A percentile compares a stretch with the other conserved stretches of the same genome.
Evolutionary conservation across 208 protist genomes (phyloP).

Genomic region (Acanthamoeba culbertsoni): DNA sequence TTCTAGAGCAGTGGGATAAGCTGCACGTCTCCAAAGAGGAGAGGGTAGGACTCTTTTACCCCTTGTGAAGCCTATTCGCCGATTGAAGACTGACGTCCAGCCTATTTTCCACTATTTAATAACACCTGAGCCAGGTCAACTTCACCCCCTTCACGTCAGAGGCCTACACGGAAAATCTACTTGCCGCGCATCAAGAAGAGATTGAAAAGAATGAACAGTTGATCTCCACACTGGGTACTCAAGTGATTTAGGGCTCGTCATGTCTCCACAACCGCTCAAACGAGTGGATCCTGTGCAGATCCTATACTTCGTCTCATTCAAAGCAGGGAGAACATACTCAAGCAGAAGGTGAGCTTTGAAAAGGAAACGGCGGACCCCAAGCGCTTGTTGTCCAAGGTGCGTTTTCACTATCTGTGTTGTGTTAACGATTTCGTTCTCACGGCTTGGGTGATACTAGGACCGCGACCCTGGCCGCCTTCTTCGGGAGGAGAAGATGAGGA

Average conservation of each 20-base stretch:
- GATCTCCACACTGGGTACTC: not conserved
- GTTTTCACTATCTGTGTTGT: not conserved
- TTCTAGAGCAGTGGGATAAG: not conserved
- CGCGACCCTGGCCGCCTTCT: conserved; percentile 13
- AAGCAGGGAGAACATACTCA: not conserved
- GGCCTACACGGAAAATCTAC: not conserved
- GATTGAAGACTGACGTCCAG: not conserved
- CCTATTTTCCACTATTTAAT: not conserved
- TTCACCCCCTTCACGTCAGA: conserved; percentile 1
- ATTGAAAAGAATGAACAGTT: conserved; percentile 34
- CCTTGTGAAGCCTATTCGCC: not conserved
- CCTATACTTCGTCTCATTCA: conserved; percentile 1
- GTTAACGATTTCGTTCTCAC: not conserved
- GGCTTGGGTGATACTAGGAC: not conserved
- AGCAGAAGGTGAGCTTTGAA: conserved; percentile 7
- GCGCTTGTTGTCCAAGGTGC: conserved; percentile 14
- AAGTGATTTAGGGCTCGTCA: not conserved
- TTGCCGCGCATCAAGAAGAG: not conserved
- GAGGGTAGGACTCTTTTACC: not conserved
- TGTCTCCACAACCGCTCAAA: not conserved
- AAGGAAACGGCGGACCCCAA: not conserved
- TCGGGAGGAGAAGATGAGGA: not conserved
- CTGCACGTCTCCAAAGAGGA: conserved; percentile 3
- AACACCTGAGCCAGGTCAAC: not conserved
- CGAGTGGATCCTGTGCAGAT: not conserved